Evolutionary conservation across 768 basidiomycete species (phyloP).

Genomic region (Mycena rebaudengoi): DNA sequence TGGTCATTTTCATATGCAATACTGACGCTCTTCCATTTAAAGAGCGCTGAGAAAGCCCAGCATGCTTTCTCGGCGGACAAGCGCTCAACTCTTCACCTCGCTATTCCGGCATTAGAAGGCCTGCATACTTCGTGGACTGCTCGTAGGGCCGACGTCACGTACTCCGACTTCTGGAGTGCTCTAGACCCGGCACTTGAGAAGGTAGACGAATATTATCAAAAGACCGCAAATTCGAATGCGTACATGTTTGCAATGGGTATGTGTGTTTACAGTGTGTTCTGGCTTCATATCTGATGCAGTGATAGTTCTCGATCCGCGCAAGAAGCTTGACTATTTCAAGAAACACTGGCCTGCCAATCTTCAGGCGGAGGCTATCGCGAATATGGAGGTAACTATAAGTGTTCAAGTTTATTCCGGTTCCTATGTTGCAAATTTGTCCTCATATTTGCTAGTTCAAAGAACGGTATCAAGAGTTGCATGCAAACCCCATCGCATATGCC

Average conservation of each 20-base stretch:
- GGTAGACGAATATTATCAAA: slow-evolving; percentile 42
- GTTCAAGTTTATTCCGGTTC: not conserved
- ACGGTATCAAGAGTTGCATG: too few species aligned
- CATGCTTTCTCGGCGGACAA: slow-evolving; percentile 39
- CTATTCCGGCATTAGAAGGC: slow-evolving; percentile 36
- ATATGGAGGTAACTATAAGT: not conserved
- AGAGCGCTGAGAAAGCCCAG: slow-evolving; percentile 40
- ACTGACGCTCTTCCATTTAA: not conserved
- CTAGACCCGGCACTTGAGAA: slow-evolving; percentile 38
- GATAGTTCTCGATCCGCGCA: not conserved
- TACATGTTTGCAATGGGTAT: slow-evolving; percentile 43
- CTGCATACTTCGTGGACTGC: slow-evolving; percentile 35
- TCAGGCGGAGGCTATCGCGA: not conserved
- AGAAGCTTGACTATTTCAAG: not conserved
- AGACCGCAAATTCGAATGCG: slow-evolving; percentile 37
- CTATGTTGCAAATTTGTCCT: not conserved
- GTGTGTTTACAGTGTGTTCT: not conserved
- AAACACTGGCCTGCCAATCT: not conserved
- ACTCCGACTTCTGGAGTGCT: slow-evolving; percentile 27
- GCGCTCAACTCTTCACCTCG: slow-evolving; percentile 31
- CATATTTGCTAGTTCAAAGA: not conserved
- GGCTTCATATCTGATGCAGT: not conserved
- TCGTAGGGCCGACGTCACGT: slow-evolving; percentile 2
- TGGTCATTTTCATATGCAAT: too few species aligned
- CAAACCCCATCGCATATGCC: too few species aligned